Evolutionary conservation across 495 filamentous ascomycete species (phyloP).

Genomic region (Annulohypoxylon moriforme): DNA sequence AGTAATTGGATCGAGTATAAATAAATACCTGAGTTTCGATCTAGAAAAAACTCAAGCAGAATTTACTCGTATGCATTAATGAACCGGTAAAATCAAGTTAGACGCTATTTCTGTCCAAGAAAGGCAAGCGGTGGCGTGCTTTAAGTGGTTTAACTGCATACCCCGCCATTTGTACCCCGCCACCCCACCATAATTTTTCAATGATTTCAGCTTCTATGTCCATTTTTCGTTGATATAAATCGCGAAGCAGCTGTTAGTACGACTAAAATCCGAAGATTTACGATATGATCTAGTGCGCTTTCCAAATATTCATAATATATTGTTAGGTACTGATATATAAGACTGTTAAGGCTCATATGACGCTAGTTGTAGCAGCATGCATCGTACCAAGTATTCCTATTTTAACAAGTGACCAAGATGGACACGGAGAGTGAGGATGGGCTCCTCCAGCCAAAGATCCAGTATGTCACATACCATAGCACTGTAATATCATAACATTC

Average conservation of each 20-base stretch:
- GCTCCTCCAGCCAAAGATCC: constrained; percentile 37
- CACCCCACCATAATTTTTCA: constrained; percentile 2
- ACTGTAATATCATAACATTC: too few species aligned
- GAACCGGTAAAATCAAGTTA: constrained; percentile 3
- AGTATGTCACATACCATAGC: constrained; percentile 22
- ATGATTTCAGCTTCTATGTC: neutral
- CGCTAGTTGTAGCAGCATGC: constrained; percentile 15
- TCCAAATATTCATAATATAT: neutral
- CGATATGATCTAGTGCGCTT: neutral
- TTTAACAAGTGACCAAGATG: constrained; percentile 40
- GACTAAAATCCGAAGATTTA: neutral
- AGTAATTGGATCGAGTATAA: constrained; percentile 10
- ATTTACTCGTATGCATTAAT: constrained; percentile 20
- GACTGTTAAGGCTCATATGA: neutral
- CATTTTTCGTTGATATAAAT: neutral
- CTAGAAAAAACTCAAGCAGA: constrained; percentile 15
- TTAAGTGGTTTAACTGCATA: constrained; percentile 30
- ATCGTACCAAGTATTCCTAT: neutral
- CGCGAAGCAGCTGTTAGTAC: neutral
- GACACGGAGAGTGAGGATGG: constrained; percentile 34
- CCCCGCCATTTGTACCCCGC: constrained; percentile 8
- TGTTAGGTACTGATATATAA: neutral
- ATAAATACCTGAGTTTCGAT: neutral
- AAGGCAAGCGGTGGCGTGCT: constrained; percentile 13
- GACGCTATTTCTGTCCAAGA: constrained; percentile 9